phyloP scores from a whole-genome alignment of 2,329 filamentous ascomycete genomes.

The Penicillium polonicum region DNA sequence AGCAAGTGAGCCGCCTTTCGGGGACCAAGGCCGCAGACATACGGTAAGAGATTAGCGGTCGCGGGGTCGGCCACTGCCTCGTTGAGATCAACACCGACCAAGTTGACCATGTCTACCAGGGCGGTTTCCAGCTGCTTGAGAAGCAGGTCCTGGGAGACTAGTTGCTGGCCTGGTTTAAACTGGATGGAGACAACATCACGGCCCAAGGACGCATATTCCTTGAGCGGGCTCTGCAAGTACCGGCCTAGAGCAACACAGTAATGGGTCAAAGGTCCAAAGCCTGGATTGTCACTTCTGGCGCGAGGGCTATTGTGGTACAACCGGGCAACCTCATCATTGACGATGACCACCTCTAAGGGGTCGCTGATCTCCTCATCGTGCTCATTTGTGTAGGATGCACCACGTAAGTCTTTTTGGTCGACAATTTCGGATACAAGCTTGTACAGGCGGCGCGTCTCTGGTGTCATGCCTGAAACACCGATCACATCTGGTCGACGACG shows the following conservation, averaged over 20 bases:
- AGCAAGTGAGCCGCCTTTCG: slow-evolving; percentile 82
- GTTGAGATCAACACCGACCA: slow-evolving; percentile 93
- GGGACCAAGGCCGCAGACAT: slow-evolving; percentile 85
- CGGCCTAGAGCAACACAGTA: slow-evolving; percentile 88
- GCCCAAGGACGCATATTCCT: slow-evolving; percentile 91
- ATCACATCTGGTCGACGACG: slow-evolving; percentile 85
- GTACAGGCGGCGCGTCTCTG: slow-evolving; percentile 80
- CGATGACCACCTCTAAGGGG: slow-evolving; percentile 80
- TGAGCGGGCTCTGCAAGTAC: slow-evolving; percentile 93
- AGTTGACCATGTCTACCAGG: slow-evolving; percentile 97
- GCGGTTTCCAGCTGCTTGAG: slow-evolving; percentile 86
- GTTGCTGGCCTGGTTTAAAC: slow-evolving; percentile 86
- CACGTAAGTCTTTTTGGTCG: slow-evolving; percentile 71
- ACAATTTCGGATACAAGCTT: slow-evolving; percentile 78
- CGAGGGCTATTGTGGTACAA: slow-evolving; percentile 89
- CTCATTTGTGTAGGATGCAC: slow-evolving; percentile 83
- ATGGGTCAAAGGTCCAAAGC: slow-evolving; percentile 71
- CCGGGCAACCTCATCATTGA: slow-evolving; percentile 96
- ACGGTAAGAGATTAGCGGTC: slow-evolving; percentile 83
- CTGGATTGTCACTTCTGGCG: slow-evolving; percentile 76
- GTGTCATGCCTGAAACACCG: slow-evolving; percentile 82
- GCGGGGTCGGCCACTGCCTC: slow-evolving; percentile 80
- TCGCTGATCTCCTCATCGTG: slow-evolving; percentile 73
- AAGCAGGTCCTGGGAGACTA: slow-evolving; percentile 84
- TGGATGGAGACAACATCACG: slow-evolving; percentile 82